phyloP scores from a whole-genome alignment of 208 protist species.

The Crithidia thermophila region DNA sequence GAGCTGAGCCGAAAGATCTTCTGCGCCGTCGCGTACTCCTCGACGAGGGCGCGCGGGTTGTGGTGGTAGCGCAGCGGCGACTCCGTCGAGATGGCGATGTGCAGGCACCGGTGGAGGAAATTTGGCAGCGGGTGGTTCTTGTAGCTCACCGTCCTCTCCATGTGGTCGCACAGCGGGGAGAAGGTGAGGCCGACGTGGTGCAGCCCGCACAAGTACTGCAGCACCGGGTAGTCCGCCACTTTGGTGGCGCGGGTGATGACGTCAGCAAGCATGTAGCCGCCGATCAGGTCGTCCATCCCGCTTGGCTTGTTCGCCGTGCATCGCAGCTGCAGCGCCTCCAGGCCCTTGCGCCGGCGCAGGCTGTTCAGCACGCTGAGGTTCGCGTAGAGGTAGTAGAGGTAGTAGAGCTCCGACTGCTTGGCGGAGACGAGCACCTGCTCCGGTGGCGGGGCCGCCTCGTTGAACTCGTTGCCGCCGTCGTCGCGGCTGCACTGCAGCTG shows the following conservation, averaged over 20 bases:
- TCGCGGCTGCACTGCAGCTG: slow-evolving; percentile 83
- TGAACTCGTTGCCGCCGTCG: slow-evolving; percentile 59
- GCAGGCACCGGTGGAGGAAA: slow-evolving; percentile 95
- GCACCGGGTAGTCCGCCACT: slow-evolving; percentile 92
- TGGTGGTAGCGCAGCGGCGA: slow-evolving; percentile 94
- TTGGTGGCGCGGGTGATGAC: slow-evolving; percentile 97
- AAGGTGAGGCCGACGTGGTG: slow-evolving; percentile 96
- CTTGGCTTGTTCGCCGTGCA: slow-evolving; percentile 91
- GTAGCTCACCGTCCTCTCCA: slow-evolving; percentile 94
- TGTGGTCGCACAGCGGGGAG: slow-evolving; percentile 97
- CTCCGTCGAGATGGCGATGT: slow-evolving; percentile 97
- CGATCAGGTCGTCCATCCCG: slow-evolving; percentile 90
- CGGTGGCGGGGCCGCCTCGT: slow-evolving; percentile 48
- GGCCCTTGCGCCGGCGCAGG: slow-evolving; percentile 71
- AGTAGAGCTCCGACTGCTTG: slow-evolving; percentile 98
- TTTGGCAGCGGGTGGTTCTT: slow-evolving; percentile 94
- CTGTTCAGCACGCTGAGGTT: slow-evolving; percentile 97
- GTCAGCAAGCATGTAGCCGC: slow-evolving; percentile 95
- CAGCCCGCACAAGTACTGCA: slow-evolving; percentile 98
- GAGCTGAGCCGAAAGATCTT: slow-evolving; percentile 85
- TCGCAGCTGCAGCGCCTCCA: slow-evolving; percentile 91
- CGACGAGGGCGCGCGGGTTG: slow-evolving; percentile 65
- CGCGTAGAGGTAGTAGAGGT: slow-evolving; percentile 98
- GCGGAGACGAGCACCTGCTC: slow-evolving; percentile 60
- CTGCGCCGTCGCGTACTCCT: slow-evolving; percentile 92